Conservation (phyloP, 1,284 basidiomycete species). For the Cryptococcus sp. region DNA sequence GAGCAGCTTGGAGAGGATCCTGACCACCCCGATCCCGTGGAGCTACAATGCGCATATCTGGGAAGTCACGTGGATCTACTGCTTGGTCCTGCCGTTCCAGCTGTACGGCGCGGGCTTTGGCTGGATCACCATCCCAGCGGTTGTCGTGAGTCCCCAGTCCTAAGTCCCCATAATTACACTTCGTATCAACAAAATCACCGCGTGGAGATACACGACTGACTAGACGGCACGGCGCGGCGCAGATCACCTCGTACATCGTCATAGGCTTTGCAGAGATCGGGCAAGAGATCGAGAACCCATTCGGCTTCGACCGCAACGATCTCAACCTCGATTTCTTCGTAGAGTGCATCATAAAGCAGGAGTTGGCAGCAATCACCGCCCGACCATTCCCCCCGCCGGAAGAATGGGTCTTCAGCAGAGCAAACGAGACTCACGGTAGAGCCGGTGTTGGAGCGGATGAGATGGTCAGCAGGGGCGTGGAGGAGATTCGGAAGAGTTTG, state of each 20-base stretch:
- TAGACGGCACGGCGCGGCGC: not conserved
- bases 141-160: constrained; percentile 31
- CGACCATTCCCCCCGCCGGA: constrained; percentile 35
- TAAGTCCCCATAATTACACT: not conserved
- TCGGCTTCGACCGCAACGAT: constrained; percentile 51
- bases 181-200: no score
- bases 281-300: constrained; percentile 50
- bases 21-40: constrained; percentile 78
- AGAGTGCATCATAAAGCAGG: constrained; percentile 48
- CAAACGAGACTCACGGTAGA: constrained; percentile 29
- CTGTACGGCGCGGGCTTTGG: constrained; percentile 61
- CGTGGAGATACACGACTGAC: not conserved
- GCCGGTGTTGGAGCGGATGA: constrained; percentile 17
- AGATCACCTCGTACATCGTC: constrained; percentile 50
- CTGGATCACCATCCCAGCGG: constrained; percentile 67
- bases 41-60: constrained; percentile 60
- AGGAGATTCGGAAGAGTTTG: constrained; percentile 13
- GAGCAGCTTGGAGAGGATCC: constrained; percentile 70
- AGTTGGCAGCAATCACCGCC: constrained; percentile 49
- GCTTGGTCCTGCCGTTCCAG: constrained; percentile 64
- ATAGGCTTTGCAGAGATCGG: constrained; percentile 50
- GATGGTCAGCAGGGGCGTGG: constrained; percentile 14
- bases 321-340: constrained; percentile 50
- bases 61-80: constrained; percentile 49
- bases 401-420: constrained; percentile 38